Percentiles rank a stretch among this genome's conserved stretches.
phyloP scores from a whole-genome alignment of 1,139 yeast species.

The Zygoascus hellenicus region DNA sequence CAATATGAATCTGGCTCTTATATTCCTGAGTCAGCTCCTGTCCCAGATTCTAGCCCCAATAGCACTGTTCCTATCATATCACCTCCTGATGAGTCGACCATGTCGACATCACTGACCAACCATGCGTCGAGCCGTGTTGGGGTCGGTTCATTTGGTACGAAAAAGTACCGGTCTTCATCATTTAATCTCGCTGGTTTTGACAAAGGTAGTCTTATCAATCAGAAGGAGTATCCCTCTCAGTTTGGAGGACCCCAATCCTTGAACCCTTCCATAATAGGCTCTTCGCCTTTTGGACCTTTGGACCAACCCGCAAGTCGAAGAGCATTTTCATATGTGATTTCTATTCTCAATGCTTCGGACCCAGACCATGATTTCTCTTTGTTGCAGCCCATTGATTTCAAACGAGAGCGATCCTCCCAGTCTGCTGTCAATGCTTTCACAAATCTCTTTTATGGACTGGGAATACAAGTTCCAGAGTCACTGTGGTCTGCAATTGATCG shows the following conservation, averaged over 20 bases:
- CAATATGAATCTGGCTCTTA: conserved; percentile 3
- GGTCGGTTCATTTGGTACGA: background rate
- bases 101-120: conserved; percentile 23
- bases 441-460: conserved; percentile 72
- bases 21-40: background rate
- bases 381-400: conserved; percentile 81
- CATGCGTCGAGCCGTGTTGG: background rate
- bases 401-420: conserved; percentile 44
- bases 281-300: conserved; percentile 91
- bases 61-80: conserved; percentile 9
- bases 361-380: conserved; percentile 94
- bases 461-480: conserved; percentile 53
- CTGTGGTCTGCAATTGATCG: conserved; percentile 86
- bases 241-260: conserved; percentile 15
- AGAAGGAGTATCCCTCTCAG: background rate
- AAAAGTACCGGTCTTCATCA: too few species aligned
- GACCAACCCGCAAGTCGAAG: conserved; percentile 77
- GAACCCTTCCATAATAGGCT: conserved; percentile 22
- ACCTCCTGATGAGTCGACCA: conserved; percentile 24
- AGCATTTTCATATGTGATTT: conserved; percentile 84
- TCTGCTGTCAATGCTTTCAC: conserved; percentile 69
- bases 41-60: conserved; percentile 2
- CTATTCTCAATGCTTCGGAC: conserved; percentile 83
- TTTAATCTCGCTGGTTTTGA: too few species aligned
- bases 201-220: background rate